Base-by-base conservation (phyloP, 2,329 filamentous ascomycete species). In the Fusarium chuoi region DNA sequence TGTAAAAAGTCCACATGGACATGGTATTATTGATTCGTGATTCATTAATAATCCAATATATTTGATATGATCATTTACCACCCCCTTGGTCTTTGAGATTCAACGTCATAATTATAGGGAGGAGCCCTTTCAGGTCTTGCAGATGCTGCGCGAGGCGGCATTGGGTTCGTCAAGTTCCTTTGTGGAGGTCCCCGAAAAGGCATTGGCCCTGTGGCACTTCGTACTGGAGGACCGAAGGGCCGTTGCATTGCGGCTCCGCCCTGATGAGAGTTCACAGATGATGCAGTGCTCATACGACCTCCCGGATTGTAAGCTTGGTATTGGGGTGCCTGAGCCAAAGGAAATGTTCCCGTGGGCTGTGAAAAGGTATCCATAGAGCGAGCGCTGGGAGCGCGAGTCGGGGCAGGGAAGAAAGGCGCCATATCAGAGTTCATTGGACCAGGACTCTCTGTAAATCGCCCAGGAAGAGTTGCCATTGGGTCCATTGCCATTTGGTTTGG, bases 101-200 rank as follows among this genome's bases (percentile, higher is more conserved):
- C 83, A 28, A 80, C 71, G 44, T 84, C 81, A 69, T 85, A 84
- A 44, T 79, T 81, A 15, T 70, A 65, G 6, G 78, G 78, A 38
- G 71, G 74, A n/a, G 72, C 75, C 44, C 78, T 74, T 36, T 74
- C 75, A 30, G 76, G 75, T 14, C 67, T 71, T 20, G 71, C 68
- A 38, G 58, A 68, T 48, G 69, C 74, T 44, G 75, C 77, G 49
- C 80, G 77, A 35, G 77, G 74, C 20, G 82, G 81, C 61, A 83
- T 75, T 8, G 84, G 84, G 8, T 83, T 84, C 28, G 86, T 87
- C 82, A 87, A 83, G 62, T 84, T 87, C 57, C 86, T 82, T 70
- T 83, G 82, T 2, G 84, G 84, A 35, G 82, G 76, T 42, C 81
- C 81, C 33, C 81, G 74, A 15, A 78, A 75, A 33, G 81, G 78